A percentile compares a stretch with the other conserved stretches of the same genome.
Conservation (phyloP, 1,284 basidiomycete genomes). For the Coniferiporia sulphurascens region DNA sequence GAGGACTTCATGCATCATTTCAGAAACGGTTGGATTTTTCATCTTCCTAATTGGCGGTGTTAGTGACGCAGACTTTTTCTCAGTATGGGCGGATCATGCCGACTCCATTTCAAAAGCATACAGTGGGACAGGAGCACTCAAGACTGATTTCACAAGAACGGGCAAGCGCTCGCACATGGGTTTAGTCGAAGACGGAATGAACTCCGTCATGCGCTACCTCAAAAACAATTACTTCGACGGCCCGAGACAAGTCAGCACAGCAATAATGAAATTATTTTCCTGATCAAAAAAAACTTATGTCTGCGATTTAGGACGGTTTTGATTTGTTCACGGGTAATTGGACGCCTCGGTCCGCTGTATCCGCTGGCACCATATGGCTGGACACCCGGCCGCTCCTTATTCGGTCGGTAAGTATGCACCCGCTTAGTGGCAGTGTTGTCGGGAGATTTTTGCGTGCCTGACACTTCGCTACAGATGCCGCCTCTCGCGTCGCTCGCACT, state of each 20-base stretch:
- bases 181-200: constrained; percentile 81
- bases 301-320: constrained; percentile 87
- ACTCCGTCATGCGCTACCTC: constrained; percentile 83
- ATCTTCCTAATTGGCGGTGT: constrained; percentile 11
- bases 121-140: constrained; percentile 92
- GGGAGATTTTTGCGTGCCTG: neutral
- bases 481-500: constrained; percentile 77
- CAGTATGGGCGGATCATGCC: constrained; percentile 98
- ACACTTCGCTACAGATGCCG: constrained; percentile 59
- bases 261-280: no score
- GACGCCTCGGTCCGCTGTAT: constrained; percentile 68
- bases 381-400: constrained; percentile 79
- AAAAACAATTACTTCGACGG: constrained; percentile 99
- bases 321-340: constrained; percentile 93
- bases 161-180: constrained; percentile 85
- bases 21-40: constrained; percentile 68
- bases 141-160: constrained; percentile 95
- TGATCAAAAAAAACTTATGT: no score
- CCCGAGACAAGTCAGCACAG: constrained; percentile 75
- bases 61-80: constrained; percentile 11
- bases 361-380: constrained; percentile 61
- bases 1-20: constrained; percentile 78
- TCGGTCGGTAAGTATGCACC: constrained; percentile 62
- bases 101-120: constrained; percentile 91
- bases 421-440: neutral